Percentiles rank a stretch among this genome's conserved stretches.
phyloP scores from a whole-genome alignment of 768 basidiomycete species.

The Tulasnella sp. region DNA sequence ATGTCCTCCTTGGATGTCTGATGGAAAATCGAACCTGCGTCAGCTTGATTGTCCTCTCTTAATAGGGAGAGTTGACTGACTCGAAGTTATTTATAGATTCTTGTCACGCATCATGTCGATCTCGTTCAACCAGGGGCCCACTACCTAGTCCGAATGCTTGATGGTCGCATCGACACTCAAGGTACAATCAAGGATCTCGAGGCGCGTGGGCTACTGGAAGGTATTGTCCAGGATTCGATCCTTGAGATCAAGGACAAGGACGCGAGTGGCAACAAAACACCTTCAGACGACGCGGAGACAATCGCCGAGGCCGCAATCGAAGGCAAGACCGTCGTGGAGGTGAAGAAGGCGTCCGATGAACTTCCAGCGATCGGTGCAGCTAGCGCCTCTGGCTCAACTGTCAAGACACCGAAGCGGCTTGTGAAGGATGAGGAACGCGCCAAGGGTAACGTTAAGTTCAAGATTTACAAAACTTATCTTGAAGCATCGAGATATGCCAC shows the following conservation, averaged over 20 bases:
- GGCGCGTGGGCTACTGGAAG: slow-evolving; percentile 28
- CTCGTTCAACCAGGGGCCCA: slow-evolving; percentile 32
- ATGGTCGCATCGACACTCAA: slow-evolving; percentile 34
- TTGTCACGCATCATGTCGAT: slow-evolving; percentile 39
- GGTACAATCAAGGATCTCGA: slow-evolving; percentile 32
- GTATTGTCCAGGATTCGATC: slow-evolving; percentile 26
- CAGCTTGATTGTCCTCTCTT: slow-evolving; percentile 18
- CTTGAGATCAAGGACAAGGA: slow-evolving; percentile 22
- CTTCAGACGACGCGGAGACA: slow-evolving; percentile 24
- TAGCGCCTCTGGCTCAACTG: not conserved
- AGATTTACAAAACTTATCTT: slow-evolving; percentile 32
- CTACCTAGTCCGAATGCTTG: slow-evolving; percentile 33
- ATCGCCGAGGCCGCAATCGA: slow-evolving; percentile 24
- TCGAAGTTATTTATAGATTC: slow-evolving; percentile 21
- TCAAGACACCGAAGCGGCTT: slow-evolving; percentile 19
- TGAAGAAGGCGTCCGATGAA: slow-evolving; percentile 36
- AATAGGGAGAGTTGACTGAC: too few relatives aligned
- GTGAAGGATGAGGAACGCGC: slow-evolving; percentile 29
- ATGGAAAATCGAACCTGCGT: slow-evolving; percentile 30
- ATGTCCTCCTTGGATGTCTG: slow-evolving; percentile 24
- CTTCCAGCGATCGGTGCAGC: not conserved
- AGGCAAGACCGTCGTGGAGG: slow-evolving; percentile 39
- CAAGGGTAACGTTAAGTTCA: slow-evolving; percentile 30
- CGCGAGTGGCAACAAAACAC: slow-evolving; percentile 22
- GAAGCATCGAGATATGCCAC: slow-evolving; percentile 47